Evolutionary conservation across 257 asterid genomes (phyloP).

Genomic region (Solanum infundibuliforme): DNA sequence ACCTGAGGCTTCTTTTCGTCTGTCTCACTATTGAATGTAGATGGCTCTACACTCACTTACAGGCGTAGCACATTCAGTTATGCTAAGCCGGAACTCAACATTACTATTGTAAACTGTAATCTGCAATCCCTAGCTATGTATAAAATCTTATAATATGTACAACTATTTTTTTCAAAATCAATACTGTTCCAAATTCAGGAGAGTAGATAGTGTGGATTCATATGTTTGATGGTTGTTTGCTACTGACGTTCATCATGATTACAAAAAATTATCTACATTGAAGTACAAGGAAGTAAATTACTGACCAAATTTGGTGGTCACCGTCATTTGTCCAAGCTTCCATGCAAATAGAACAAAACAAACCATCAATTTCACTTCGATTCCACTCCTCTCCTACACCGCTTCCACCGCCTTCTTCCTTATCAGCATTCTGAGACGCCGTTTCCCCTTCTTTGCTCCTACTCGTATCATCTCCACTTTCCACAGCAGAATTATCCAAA

Average conservation of each 20-base stretch:
- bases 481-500: constrained; percentile 4
- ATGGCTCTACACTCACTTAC: background rate
- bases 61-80: background rate
- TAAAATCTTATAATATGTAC: background rate
- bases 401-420: constrained; percentile 4
- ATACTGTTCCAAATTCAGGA: background rate
- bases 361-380: constrained; percentile 63
- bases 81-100: background rate
- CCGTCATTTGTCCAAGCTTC: constrained; percentile 84
- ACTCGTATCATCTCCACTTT: constrained; percentile 9
- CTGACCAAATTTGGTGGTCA: constrained; percentile 61
- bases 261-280: background rate
- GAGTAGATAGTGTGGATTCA: background rate
- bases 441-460: constrained; percentile 5
- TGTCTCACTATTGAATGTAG: background rate
- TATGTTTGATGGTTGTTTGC: background rate
- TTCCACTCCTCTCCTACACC: constrained; percentile 14
- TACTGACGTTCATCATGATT: background rate
- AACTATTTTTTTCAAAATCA: background rate
- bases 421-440: constrained; percentile 10
- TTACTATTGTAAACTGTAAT: background rate
- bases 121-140: background rate
- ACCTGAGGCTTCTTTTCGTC: background rate
- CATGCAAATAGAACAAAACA: constrained; percentile 75
- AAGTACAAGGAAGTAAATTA: background rate